Conservation (phyloP, 1,284 basidiomycete genomes). For the Trichosporon asahii region DNA sequence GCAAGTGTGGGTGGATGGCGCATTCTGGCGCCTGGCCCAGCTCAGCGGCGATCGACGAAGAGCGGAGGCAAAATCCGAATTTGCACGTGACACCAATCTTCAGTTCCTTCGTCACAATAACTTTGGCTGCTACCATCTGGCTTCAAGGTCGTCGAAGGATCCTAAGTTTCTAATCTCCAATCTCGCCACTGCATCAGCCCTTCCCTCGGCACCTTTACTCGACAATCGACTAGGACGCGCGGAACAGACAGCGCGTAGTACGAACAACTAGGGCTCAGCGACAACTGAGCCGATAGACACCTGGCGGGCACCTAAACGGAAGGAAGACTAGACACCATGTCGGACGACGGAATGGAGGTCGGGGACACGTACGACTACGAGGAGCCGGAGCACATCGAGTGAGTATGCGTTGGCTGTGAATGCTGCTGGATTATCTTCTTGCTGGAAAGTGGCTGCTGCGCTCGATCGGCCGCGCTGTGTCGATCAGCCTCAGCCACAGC, state of each 20-base stretch:
- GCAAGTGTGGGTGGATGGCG: neutral
- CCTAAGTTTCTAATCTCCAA: neutral
- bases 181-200: neutral
- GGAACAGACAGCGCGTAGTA: neutral
- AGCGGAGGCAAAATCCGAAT: neutral
- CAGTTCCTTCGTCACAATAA: slow-evolving; percentile 8
- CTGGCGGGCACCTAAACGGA: neutral
- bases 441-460: too few species aligned
- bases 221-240: neutral
- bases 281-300: neutral
- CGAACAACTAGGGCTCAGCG: neutral
- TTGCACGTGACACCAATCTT: slow-evolving; percentile 5
- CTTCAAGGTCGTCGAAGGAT: neutral
- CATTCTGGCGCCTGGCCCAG: too few species aligned
- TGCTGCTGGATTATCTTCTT: too few species aligned
- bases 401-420: neutral
- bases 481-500: too few species aligned
- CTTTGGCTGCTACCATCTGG: neutral
- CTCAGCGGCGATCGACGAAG: neutral
- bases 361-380: slow-evolving; percentile 21
- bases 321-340: slow-evolving; percentile 15
- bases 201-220: neutral
- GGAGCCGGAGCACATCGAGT: slow-evolving; percentile 29
- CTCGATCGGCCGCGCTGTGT: too few species aligned
- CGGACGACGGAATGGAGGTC: slow-evolving; percentile 28